A percentile compares a stretch with the other conserved stretches of the same genome.
These are phyloP conservation scores for Pseudogymnoascus sp. DNA, from an alignment of 2,329 filamentous ascomycete species.

Conservation along the genomic window DNA sequence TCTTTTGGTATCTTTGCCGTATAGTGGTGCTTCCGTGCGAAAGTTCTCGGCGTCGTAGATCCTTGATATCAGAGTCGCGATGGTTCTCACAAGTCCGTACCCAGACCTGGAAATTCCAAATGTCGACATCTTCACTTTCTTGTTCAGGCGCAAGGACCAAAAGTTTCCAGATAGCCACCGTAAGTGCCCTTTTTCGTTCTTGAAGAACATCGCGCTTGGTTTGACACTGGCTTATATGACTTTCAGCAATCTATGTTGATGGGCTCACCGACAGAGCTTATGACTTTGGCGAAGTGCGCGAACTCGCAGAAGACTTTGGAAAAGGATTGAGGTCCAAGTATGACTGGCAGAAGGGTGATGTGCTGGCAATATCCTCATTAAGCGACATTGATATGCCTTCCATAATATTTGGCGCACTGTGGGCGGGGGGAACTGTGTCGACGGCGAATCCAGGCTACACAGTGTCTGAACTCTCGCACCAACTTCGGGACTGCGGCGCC, in stretches of 20 bases:
- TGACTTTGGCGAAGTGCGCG: slow-evolving; percentile 60
- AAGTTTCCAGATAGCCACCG: slow-evolving; percentile 65
- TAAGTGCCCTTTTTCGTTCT: slow-evolving; percentile 31
- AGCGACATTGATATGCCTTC: slow-evolving; percentile 74
- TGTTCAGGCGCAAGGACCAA: slow-evolving; percentile 62
- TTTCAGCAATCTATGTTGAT: slow-evolving; percentile 68
- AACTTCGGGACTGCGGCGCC: slow-evolving; percentile 66
- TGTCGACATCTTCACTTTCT: slow-evolving; percentile 67
- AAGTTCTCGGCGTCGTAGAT: neutral
- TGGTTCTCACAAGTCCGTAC: slow-evolving; percentile 33
- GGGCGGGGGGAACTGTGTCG: slow-evolving; percentile 68
- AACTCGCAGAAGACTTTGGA: slow-evolving; percentile 63
- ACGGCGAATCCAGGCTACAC: slow-evolving; percentile 82
- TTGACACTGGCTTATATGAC: neutral
- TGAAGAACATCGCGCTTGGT: neutral
- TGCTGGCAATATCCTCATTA: slow-evolving; percentile 69
- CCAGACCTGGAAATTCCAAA: slow-evolving; percentile 60
- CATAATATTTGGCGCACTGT: slow-evolving; percentile 66
- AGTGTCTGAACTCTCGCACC: slow-evolving; percentile 70
- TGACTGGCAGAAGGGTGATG: slow-evolving; percentile 74
- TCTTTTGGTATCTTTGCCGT: neutral
- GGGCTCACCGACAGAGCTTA: slow-evolving; percentile 59
- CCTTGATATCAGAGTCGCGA: neutral
- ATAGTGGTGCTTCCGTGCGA: neutral
- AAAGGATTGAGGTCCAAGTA: slow-evolving; percentile 65